These are phyloP conservation scores for Tetraselmis chui DNA, from an alignment of 139 green algal genomes.

Conservation along the genomic window DNA sequence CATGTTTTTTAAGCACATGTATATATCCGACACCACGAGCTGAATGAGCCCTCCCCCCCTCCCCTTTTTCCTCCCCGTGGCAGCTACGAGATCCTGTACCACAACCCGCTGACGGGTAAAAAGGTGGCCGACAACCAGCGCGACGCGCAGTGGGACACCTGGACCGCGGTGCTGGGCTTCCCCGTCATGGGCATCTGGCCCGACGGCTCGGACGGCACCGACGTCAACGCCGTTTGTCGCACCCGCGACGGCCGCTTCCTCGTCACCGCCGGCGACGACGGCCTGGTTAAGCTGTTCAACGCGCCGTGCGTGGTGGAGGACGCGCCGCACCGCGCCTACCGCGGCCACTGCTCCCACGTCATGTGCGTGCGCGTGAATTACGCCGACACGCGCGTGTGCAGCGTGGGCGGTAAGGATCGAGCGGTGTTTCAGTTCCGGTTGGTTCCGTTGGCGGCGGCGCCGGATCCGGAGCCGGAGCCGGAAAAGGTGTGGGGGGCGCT, in stretches of 20 bases:
- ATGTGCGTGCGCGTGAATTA: constrained; percentile 51
- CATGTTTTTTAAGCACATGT: no score
- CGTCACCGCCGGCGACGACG: constrained; percentile 42
- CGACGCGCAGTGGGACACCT: constrained; percentile 47
- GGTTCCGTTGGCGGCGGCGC: neutral
- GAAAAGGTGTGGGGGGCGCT: constrained; percentile 46
- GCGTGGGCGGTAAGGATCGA: constrained; percentile 49
- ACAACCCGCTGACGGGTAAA: constrained; percentile 46
- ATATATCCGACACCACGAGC: no score
- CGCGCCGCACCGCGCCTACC: constrained; percentile 50
- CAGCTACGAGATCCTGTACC: constrained; percentile 52
- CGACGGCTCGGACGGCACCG: constrained; percentile 46
- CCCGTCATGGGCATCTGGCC: constrained; percentile 63
- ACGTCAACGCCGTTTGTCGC: constrained; percentile 50
- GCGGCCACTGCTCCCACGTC: constrained; percentile 60
- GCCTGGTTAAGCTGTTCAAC: constrained; percentile 63
- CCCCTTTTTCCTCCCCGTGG: neutral
- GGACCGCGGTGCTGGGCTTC: constrained; percentile 56
- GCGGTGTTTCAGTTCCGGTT: constrained; percentile 57
- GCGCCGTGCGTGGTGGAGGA: constrained; percentile 61
- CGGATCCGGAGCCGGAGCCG: constrained; percentile 2
- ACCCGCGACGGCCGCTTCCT: constrained; percentile 21
- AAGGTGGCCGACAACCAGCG: constrained; percentile 46
- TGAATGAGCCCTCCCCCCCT: no score
- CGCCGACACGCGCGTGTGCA: constrained; percentile 20